phyloP scores from a whole-genome alignment of 116 monocot species.

The Iris pallida region DNA sequence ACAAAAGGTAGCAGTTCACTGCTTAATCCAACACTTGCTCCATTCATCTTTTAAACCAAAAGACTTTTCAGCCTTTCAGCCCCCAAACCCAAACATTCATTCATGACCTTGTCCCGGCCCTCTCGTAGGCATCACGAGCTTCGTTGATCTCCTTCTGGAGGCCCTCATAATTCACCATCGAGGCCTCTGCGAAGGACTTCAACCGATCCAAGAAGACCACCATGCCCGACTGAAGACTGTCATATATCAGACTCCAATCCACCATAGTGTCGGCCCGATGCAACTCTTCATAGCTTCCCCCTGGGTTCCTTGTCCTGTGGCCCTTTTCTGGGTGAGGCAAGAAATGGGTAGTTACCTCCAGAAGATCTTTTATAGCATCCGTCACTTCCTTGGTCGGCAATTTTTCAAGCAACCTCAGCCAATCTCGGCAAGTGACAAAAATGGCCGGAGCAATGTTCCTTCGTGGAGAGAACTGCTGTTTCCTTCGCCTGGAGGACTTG shows the following conservation, averaged over 20 bases:
- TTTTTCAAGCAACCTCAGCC: conserved; percentile 41
- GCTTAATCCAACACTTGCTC: too few species aligned
- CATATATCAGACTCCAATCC: conserved; percentile 42
- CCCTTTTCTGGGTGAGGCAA: conserved; percentile 51
- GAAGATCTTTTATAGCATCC: conserved; percentile 50
- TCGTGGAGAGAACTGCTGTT: conserved; percentile 26
- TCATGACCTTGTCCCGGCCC: not conserved
- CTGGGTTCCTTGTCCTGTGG: conserved; percentile 17
- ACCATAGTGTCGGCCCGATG: conserved; percentile 19
- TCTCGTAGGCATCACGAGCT: conserved; percentile 35
- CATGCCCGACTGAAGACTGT: conserved; percentile 42
- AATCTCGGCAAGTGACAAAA: conserved; percentile 58
- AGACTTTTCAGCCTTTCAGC: too few species aligned
- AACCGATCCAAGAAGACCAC: conserved; percentile 40
- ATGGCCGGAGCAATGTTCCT: conserved; percentile 55
- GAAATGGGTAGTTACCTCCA: conserved; percentile 22
- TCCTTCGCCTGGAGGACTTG: conserved; percentile 21
- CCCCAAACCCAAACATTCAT: too few species aligned
- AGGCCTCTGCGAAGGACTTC: conserved; percentile 42
- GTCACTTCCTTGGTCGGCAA: conserved; percentile 42
- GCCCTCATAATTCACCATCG: conserved; percentile 40
- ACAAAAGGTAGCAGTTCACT: too few species aligned
- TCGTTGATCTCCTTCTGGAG: conserved; percentile 29
- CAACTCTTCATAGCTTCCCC: conserved; percentile 9
- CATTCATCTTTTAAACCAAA: too few species aligned